Base-by-base conservation (phyloP, 2,329 filamentous ascomycete genomes). In the Alternaria alternata region DNA sequence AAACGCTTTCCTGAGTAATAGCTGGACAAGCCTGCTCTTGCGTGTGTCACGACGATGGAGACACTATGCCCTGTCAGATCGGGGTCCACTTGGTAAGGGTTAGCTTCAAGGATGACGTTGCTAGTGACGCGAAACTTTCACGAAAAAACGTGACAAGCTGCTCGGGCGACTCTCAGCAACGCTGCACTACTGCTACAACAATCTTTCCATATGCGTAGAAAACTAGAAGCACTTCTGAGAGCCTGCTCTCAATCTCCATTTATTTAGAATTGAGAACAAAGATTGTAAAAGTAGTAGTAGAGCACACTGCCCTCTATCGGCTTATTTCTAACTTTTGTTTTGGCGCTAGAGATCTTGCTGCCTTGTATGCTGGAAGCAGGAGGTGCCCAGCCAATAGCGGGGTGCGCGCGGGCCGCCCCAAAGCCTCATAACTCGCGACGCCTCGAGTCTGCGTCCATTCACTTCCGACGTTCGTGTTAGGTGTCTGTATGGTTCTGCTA, bases 371-470 rank as follows among this genome's bases (percentile, higher is more conserved):
- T 48, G 8, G 38, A 32, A n/a, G 48, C 38, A 24, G 32, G 30
- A n/a, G 14, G 30, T 26, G 18, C 34, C 36, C 43, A 60, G 55
- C 58, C 61, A 64, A 66, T 62, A 44, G 52, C 43, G 39, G 36
- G 36, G 24, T 30, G 42, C 48, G 61, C 57, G 46, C 54, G 57
- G 36, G 49, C 55, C 57, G 52, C 47, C 44, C 63, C 57, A 62
- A 67, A 57, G 70, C 68, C 67, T 71, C 58, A 67, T 62, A 42
- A 43, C 57, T 64, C 61, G 52, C 60, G 61, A 62, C 59, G 63
- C 66, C 44, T 63, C 55, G 61, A 66, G 56, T 52, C 41, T 62
- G 57, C 61, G 59, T 32, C 55, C 44, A 51, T 60, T 65, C 62
- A 66, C 61, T 59, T 43, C 39, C 58, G 43, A 65, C 59, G 48